Conservation (phyloP, 1,284 basidiomycete genomes). For the Phaffia rhodozyma region DNA sequence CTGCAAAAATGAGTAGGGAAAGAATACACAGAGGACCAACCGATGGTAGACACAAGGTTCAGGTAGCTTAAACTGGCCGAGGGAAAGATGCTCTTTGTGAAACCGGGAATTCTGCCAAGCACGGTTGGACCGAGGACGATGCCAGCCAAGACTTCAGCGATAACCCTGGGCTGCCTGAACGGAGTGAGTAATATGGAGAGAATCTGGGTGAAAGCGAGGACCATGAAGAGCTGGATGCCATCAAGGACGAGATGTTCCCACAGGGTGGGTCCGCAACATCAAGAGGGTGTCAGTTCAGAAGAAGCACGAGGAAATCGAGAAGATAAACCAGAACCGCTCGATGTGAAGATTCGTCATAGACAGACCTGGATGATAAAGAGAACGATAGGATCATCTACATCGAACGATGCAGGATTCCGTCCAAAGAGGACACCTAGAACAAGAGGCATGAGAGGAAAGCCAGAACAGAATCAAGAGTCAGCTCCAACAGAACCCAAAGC, state of each 20-base stretch:
- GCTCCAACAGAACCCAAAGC: no score
- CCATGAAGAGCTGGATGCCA: conserved; percentile 44
- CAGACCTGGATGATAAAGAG: conserved; percentile 73
- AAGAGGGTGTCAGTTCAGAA: no score
- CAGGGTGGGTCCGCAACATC: no score
- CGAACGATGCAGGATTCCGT: conserved; percentile 46
- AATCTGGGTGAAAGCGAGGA: conserved; percentile 60
- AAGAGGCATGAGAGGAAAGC: no score
- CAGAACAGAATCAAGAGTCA: no score
- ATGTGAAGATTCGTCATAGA: conserved; percentile 22
- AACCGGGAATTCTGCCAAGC: conserved; percentile 58
- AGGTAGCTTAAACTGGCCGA: conserved; percentile 58
- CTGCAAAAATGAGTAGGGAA: neutral
- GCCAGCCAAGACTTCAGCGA: conserved; percentile 76
- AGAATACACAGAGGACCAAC: conserved; percentile 29
- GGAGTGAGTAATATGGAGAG: conserved; percentile 51
- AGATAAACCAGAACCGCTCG: neutral
- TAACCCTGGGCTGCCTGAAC: conserved; percentile 71
- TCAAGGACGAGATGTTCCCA: no score
- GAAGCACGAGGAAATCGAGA: no score
- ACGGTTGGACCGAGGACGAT: conserved; percentile 64
- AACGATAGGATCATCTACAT: conserved; percentile 51
- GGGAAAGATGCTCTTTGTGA: conserved; percentile 74
- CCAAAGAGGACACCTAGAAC: no score
- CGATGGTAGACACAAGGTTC: conserved; percentile 80